Percentiles rank a stretch among this genome's conserved stretches.
Conservation (phyloP, 2,329 filamentous ascomycete species). For the Zalaria sp. region DNA sequence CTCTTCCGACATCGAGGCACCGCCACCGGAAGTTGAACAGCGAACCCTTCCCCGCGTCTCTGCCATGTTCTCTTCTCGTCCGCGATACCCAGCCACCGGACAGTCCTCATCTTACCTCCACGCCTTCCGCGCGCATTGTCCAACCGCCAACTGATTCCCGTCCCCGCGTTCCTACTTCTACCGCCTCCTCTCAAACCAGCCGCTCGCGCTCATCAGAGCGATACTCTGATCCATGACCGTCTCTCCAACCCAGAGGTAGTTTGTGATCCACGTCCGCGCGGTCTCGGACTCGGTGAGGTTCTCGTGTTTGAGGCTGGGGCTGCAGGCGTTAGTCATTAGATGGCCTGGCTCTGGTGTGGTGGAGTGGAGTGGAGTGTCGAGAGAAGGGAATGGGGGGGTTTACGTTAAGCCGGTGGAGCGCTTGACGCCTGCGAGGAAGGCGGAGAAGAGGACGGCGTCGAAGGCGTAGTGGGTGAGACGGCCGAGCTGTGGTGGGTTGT, state of each 20-base stretch:
- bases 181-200: conserved; percentile 83
- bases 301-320: conserved; percentile 76
- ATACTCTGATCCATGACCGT: conserved; percentile 98
- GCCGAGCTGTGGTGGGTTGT: conserved; percentile 60
- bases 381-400: conserved; percentile 29
- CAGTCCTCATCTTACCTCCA: no score
- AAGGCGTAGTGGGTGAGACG: conserved; percentile 89
- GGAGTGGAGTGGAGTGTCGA: conserved; percentile 1
- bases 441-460: conserved; percentile 88
- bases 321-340: conserved; percentile 24
- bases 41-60: no score
- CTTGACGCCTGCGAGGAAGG: conserved; percentile 92
- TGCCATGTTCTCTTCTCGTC: no score
- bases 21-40: no score
- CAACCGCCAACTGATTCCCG: no score
- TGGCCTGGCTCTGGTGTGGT: background rate
- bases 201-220: conserved; percentile 73
- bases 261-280: conserved; percentile 57
- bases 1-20: no score
- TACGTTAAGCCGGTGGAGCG: conserved; percentile 96
- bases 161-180: conserved; percentile 19
- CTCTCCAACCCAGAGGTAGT: conserved; percentile 87
- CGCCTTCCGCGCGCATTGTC: no score
- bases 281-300: conserved; percentile 53
- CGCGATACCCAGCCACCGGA: no score